phyloP scores from a whole-genome alignment of 1,139 yeast species.

The Sugiyamaella xylanicola region DNA sequence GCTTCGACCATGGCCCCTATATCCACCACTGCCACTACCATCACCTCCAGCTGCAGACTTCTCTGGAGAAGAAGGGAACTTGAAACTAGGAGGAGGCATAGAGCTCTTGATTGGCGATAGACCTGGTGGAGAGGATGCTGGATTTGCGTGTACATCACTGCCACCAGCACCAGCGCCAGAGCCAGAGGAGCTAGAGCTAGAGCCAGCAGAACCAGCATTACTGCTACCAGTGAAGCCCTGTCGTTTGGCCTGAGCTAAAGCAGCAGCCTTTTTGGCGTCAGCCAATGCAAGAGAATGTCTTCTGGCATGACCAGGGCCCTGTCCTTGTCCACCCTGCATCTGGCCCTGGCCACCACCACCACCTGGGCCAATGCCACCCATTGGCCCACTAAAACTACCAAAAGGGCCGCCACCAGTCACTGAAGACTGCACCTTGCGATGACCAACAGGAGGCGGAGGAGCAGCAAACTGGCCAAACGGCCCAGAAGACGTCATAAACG shows the following conservation, averaged over 20 bases:
- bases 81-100: slow-evolving; percentile 42
- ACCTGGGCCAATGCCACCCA: slow-evolving; percentile 24
- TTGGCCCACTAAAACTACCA: slow-evolving; percentile 20
- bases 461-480: slow-evolving; percentile 32
- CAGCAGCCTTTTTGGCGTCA: slow-evolving; percentile 98
- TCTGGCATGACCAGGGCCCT: slow-evolving; percentile 68
- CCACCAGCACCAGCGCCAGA: too few relatives aligned
- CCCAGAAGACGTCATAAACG: slow-evolving; percentile 34
- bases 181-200: too few relatives aligned
- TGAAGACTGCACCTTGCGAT: slow-evolving; percentile 43
- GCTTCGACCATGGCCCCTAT: slow-evolving; percentile 18
- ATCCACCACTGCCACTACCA: slow-evolving; percentile 4
- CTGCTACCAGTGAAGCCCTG: slow-evolving; percentile 30
- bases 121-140: slow-evolving; percentile 18
- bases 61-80: slow-evolving; percentile 56
- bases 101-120: slow-evolving; percentile 15
- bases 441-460: slow-evolving; percentile 33
- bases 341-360: slow-evolving; percentile 7
- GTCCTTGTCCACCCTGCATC: not conserved
- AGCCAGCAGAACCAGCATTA: not conserved
- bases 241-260: slow-evolving; percentile 70
- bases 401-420: slow-evolving; percentile 17
- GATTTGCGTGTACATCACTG: too few relatives aligned
- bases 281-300: slow-evolving; percentile 90
- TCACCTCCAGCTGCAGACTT: slow-evolving; percentile 23